Evolutionary conservation across 2,329 filamentous ascomycete genomes (phyloP), one percentile per base, ranked within the genome.

Genomic region (Periconia digitata): DNA sequence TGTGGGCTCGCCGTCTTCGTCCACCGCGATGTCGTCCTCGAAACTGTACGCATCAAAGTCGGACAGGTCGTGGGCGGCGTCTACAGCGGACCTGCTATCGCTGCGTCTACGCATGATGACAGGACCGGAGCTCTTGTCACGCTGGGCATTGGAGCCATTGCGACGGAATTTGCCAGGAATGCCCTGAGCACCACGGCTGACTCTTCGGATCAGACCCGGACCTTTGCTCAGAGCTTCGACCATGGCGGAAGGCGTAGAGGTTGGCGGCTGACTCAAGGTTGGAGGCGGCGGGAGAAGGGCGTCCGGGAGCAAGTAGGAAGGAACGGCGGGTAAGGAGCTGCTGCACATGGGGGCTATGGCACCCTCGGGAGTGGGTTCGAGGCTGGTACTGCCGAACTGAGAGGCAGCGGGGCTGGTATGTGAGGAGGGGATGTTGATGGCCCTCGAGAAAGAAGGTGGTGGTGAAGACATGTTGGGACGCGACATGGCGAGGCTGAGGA

Each of bases 91-190:
- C 71, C 89, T 94, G 75, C 92, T 96, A 70, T 95, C 91, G 70
- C 92, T 96, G 56, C 92, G 85, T 49, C 90, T 82, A 53, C 92
- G 85, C 71, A 95, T 84, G 44, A 96, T 88, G 47, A 91, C 87
- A 1, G 94, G 94, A 0, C 94, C 94, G 21, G 91, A 86, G 66
- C 92, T 96, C 53, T 89, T 86, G 65, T 96, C 91, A 36, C 92
- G 85, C 67, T 87, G 90, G 6, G 73, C 67, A 51, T 85, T 84
- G 1, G 86, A 86, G 2, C 89, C 91, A 15, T 90, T 95, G 53
- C 87, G 86, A 52, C 92, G 82, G 54, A 91, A 84, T 51, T 86
- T 81, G 34, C 67, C 85, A 69, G 78, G 86, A 73, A 80, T 85
- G 71, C 83, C 86, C 40, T 84, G 84, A 6, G 91, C 90, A 53